Conservation (phyloP, 306 rosid species). For the Luffa acutangula region DNA sequence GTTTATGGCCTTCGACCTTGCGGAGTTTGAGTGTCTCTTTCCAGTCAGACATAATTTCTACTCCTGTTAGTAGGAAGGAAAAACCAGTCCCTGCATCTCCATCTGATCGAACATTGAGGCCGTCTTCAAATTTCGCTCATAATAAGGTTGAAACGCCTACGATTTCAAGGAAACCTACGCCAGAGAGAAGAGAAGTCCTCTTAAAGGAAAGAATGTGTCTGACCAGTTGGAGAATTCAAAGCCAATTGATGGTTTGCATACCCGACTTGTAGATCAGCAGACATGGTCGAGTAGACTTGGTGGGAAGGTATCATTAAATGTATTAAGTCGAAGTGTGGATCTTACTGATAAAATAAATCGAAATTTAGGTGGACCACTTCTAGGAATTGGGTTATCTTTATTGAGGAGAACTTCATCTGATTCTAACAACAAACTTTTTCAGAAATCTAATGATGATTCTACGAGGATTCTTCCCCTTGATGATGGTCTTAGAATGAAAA, state of each 20-base stretch:
- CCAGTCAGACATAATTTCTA: slow-evolving; percentile 81
- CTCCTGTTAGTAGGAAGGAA: slow-evolving; percentile 86
- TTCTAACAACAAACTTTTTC: slow-evolving; percentile 31
- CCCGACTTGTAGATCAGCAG: slow-evolving; percentile 73
- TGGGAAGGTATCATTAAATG: slow-evolving; percentile 51
- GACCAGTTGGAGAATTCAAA: slow-evolving; percentile 86
- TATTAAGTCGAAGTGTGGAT: slow-evolving; percentile 44
- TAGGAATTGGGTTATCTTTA: slow-evolving; percentile 41
- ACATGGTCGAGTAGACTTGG: slow-evolving; percentile 79
- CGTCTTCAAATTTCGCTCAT: slow-evolving; percentile 67
- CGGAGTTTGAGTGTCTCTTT: slow-evolving; percentile 94
- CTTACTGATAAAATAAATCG: slow-evolving; percentile 40
- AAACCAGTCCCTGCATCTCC: slow-evolving; percentile 48
- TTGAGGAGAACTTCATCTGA: slow-evolving; percentile 49
- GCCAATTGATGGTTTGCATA: slow-evolving; percentile 76
- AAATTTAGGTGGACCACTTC: slow-evolving; percentile 26
- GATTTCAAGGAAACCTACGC: slow-evolving; percentile 47
- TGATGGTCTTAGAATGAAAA: slow-evolving; percentile 32
- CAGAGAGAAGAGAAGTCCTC: slow-evolving; percentile 88
- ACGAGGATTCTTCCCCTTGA: slow-evolving; percentile 24
- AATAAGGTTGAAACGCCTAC: slow-evolving; percentile 46
- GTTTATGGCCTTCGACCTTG: slow-evolving; percentile 96
- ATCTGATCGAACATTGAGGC: slow-evolving; percentile 66
- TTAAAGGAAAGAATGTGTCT: slow-evolving; percentile 57
- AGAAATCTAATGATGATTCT: slow-evolving; percentile 40